A percentile compares a stretch with the other conserved stretches of the same genome.
phyloP scores from a whole-genome alignment of 192 early-diverging fungal species.

The Tieghemiomyces parasiticus region DNA sequence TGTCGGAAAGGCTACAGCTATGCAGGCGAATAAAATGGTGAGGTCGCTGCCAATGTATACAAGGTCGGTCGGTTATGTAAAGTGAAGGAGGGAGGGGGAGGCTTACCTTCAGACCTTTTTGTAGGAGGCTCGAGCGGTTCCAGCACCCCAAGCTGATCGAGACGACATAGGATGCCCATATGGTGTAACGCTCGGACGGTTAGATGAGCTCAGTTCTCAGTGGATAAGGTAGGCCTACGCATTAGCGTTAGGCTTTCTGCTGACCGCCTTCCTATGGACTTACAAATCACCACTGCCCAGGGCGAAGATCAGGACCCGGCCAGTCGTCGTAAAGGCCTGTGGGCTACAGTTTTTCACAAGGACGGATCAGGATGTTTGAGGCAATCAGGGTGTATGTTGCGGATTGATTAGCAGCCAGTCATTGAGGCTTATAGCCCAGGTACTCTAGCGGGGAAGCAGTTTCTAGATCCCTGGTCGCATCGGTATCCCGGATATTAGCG shows the following conservation, averaged over 20 bases:
- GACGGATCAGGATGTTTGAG: no score
- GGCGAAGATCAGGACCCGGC: background rate
- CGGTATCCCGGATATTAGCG: no score
- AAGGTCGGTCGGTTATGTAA: no score
- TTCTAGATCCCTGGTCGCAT: no score
- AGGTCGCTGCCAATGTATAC: no score
- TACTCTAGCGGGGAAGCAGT: no score
- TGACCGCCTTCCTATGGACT: background rate
- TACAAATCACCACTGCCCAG: background rate
- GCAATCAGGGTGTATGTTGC: no score
- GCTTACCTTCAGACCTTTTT: background rate
- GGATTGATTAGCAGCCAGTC: no score
- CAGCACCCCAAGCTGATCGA: background rate
- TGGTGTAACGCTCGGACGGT: background rate
- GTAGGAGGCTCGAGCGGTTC: background rate
- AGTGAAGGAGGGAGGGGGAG: background rate
- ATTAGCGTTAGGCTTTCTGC: background rate
- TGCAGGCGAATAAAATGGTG: background rate
- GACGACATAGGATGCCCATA: background rate
- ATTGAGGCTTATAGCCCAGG: no score
- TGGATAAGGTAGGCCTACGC: background rate
- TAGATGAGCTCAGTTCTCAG: background rate
- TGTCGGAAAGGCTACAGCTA: background rate
- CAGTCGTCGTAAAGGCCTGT: background rate
- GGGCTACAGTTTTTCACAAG: no score